phyloP scores from a whole-genome alignment of 1,284 basidiomycete genomes.

The Leccinum angustisporum region DNA sequence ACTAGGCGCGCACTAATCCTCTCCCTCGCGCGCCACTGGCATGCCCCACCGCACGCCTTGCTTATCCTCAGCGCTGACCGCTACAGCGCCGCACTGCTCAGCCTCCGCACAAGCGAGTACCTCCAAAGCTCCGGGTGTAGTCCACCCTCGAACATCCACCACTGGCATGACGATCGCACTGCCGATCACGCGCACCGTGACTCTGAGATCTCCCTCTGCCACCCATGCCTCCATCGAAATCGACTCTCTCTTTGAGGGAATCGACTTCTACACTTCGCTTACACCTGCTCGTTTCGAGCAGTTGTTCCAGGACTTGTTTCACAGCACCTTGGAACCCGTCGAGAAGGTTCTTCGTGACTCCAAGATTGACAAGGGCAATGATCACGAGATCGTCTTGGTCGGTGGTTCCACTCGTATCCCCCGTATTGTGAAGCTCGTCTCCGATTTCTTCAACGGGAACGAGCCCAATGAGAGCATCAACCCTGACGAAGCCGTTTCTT shows the following conservation, averaged over 20 bases:
- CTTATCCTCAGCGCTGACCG: too few relatives aligned
- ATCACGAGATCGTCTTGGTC: slow-evolving; percentile 97
- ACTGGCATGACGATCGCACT: not conserved
- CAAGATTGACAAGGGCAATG: slow-evolving; percentile 95
- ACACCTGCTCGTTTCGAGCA: slow-evolving; percentile 99
- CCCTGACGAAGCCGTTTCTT: slow-evolving; percentile 99
- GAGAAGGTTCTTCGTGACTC: slow-evolving; percentile 98
- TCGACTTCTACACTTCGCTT: slow-evolving; percentile 98
- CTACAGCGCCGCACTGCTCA: too few relatives aligned
- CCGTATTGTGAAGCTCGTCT: slow-evolving; percentile 96
- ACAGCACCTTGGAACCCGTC: slow-evolving; percentile 94
- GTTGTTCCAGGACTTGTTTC: slow-evolving; percentile 97
- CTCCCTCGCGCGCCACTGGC: slow-evolving; percentile 54
- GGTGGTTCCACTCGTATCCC: slow-evolving; percentile 99
- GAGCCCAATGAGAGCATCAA: slow-evolving; percentile 98
- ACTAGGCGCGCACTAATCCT: slow-evolving; percentile 74
- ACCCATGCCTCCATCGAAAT: slow-evolving; percentile 98
- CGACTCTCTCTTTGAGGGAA: slow-evolving; percentile 96
- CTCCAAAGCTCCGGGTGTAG: too few relatives aligned
- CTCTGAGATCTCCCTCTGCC: slow-evolving; percentile 61
- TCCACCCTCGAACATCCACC: not conserved
- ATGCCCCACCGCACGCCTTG: slow-evolving; percentile 21
- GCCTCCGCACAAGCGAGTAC: too few relatives aligned
- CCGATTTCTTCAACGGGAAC: slow-evolving; percentile 98
- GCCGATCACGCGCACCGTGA: slow-evolving; percentile 14